These are phyloP conservation scores for Penicillium sp. DNA, from an alignment of 2,329 filamentous ascomycete genomes.

Conservation along the genomic window DNA sequence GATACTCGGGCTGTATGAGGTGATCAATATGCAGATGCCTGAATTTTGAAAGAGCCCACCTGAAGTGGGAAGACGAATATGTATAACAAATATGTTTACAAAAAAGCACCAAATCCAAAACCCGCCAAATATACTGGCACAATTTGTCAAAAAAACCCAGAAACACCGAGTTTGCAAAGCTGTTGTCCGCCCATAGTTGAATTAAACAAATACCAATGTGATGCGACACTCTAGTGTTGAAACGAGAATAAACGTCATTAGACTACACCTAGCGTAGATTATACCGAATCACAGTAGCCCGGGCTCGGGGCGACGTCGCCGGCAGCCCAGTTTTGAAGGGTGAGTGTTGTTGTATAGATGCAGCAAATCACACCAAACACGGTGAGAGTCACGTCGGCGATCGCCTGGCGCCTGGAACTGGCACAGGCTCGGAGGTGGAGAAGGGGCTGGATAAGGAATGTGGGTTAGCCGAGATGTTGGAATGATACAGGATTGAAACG, in stretches of 20 bases:
- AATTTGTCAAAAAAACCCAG: constrained; percentile 9
- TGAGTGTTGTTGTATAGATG: constrained; percentile 87
- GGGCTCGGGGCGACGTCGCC: constrained; percentile 58
- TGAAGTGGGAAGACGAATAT: neutral
- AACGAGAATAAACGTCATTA: constrained; percentile 5
- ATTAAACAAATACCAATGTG: constrained; percentile 14
- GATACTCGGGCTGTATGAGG: no score
- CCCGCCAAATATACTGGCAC: constrained; percentile 11
- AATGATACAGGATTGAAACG: neutral
- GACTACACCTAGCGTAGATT: neutral
- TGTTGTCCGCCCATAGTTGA: constrained; percentile 13
- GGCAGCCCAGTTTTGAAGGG: constrained; percentile 81
- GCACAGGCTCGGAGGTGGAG: constrained; percentile 86
- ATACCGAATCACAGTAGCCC: constrained; percentile 64
- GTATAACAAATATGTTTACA: constrained; percentile 20
- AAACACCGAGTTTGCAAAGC: constrained; percentile 11
- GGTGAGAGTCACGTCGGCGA: constrained; percentile 75
- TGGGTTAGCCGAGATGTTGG: constrained; percentile 8
- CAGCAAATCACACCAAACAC: constrained; percentile 85
- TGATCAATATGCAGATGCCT: neutral
- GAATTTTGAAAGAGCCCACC: neutral
- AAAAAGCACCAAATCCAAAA: constrained; percentile 8
- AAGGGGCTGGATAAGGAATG: constrained; percentile 66
- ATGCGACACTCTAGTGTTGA: constrained; percentile 21
- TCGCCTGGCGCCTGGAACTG: constrained; percentile 67